Evolutionary conservation across 495 filamentous ascomycete genomes (phyloP).

Genomic region (Podospora pseudocomata): DNA sequence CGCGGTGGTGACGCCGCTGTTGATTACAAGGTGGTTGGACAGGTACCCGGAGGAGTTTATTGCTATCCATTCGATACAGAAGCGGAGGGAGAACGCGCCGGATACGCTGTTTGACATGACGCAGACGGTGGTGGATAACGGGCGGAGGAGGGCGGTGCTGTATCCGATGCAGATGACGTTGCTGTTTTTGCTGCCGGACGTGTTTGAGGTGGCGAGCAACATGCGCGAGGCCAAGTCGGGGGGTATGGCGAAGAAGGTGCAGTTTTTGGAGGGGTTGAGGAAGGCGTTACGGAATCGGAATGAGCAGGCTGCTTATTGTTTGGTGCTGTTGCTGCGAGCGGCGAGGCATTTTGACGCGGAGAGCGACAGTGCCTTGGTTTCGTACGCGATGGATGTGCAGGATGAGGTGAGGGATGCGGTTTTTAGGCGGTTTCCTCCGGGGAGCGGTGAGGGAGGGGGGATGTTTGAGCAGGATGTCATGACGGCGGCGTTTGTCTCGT

Average conservation of each 20-base stretch:
- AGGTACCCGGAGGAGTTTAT: conserved; percentile 60
- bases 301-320: conserved; percentile 59
- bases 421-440: conserved; percentile 50
- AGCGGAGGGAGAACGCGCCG: conserved; percentile 56
- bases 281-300: conserved; percentile 55
- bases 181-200: conserved; percentile 58
- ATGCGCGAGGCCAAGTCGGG: conserved; percentile 56
- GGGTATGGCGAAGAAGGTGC: conserved; percentile 58
- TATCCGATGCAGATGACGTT: conserved; percentile 60
- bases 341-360: conserved; percentile 58
- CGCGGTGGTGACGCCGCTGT: conserved; percentile 53
- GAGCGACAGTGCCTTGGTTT: conserved; percentile 57
- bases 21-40: conserved; percentile 61
- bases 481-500: conserved; percentile 62
- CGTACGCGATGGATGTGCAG: conserved; percentile 63
- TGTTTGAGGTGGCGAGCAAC: conserved; percentile 61
- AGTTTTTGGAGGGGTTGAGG: conserved; percentile 57
- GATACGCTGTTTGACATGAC: conserved; percentile 65
- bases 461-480: conserved; percentile 57
- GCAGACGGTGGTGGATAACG: conserved; percentile 52
- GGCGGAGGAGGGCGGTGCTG: conserved; percentile 49
- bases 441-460: conserved; percentile 35
- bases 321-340: conserved; percentile 55
- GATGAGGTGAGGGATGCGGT: conserved; percentile 62
- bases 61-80: conserved; percentile 52